These are phyloP conservation scores for Claviceps monticola DNA, from an alignment of 2,329 filamentous ascomycete species.

Conservation along the genomic window DNA sequence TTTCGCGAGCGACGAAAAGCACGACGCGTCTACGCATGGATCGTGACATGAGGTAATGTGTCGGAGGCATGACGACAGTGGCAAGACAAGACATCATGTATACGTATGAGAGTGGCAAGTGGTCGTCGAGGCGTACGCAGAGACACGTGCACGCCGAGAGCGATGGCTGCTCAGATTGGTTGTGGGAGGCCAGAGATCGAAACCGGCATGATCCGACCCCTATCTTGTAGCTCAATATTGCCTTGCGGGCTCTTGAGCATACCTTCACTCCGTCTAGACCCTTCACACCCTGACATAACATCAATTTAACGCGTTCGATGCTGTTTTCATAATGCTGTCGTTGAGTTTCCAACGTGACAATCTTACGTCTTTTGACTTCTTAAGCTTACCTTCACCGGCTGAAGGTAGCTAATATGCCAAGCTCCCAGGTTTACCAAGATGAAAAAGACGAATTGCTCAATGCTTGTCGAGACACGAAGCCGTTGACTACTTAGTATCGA, in stretches of 20 bases:
- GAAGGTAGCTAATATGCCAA: neutral
- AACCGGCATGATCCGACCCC: too few relatives aligned
- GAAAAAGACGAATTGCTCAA: neutral
- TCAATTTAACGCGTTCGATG: neutral
- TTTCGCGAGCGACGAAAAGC: conserved; percentile 40
- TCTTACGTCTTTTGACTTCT: neutral
- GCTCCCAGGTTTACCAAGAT: neutral
- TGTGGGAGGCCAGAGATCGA: too few relatives aligned
- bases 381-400: neutral
- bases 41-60: neutral
- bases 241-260: too few relatives aligned
- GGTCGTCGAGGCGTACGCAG: too few relatives aligned
- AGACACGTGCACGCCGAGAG: too few relatives aligned
- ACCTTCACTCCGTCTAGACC: too few relatives aligned
- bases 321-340: neutral
- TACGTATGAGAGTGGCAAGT: too few relatives aligned
- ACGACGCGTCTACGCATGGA: conserved; percentile 34
- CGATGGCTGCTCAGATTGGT: too few relatives aligned
- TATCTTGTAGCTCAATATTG: too few relatives aligned
- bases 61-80: too few relatives aligned
- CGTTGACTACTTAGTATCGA: neutral
- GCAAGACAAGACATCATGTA: too few relatives aligned
- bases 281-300: neutral
- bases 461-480: neutral
- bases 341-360: neutral